Percentiles rank a stretch among this genome's conserved stretches.
These are phyloP conservation scores for Calonectria fujianensis DNA, from an alignment of 2,329 filamentous ascomycete species.

Conservation along the genomic window DNA sequence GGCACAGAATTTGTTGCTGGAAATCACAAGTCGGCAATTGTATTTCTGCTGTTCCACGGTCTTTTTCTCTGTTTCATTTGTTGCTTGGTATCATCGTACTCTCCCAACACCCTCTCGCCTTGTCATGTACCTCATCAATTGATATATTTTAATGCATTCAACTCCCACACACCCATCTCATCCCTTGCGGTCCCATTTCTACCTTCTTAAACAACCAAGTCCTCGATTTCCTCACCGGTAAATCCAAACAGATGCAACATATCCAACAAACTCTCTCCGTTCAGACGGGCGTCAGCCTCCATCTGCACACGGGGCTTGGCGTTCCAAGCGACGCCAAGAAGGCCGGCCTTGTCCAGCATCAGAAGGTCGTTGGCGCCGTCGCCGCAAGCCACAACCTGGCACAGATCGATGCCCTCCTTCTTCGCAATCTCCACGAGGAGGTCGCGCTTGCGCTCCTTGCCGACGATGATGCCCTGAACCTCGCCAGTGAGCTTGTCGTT, in stretches of 20 bases:
- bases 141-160: slow-evolving; percentile 35
- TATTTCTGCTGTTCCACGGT: background rate
- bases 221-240: slow-evolving; percentile 74
- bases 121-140: slow-evolving; percentile 33
- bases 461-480: slow-evolving; percentile 82
- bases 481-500: slow-evolving; percentile 81
- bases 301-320: slow-evolving; percentile 89
- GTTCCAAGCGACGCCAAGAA: slow-evolving; percentile 86
- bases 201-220: slow-evolving; percentile 51
- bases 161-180: slow-evolving; percentile 37
- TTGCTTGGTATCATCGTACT: slow-evolving; percentile 50
- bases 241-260: slow-evolving; percentile 85
- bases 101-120: slow-evolving; percentile 44
- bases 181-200: slow-evolving; percentile 36
- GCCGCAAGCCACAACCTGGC: slow-evolving; percentile 83
- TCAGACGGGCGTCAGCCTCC: slow-evolving; percentile 83
- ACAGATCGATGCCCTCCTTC: slow-evolving; percentile 78
- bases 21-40: background rate
- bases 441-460: slow-evolving; percentile 83
- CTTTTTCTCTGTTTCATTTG: slow-evolving; percentile 38
- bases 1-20: too few species aligned
- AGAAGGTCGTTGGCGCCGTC: slow-evolving; percentile 89
- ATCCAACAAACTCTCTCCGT: slow-evolving; percentile 82
- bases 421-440: slow-evolving; percentile 82
- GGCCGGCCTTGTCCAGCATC: slow-evolving; percentile 84